A percentile compares a stretch with the other conserved stretches of the same genome.
These are phyloP conservation scores for Alternaria alternata DNA, from an alignment of 2,329 filamentous ascomycete genomes.

Conservation along the genomic window DNA sequence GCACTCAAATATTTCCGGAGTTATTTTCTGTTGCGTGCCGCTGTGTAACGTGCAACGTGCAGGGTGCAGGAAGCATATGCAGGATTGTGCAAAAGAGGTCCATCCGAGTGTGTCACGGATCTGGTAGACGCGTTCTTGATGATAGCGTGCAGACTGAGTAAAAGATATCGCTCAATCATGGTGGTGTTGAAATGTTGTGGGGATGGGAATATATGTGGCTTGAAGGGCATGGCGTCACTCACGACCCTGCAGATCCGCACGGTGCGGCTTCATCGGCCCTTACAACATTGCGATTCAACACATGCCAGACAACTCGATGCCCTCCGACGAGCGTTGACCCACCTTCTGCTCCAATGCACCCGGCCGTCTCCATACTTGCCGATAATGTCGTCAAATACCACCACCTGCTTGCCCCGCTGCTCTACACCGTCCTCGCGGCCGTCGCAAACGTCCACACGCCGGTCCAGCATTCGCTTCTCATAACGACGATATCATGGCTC, in stretches of 20 bases:
- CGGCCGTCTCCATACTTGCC: conserved; percentile 39
- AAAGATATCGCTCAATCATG: background rate
- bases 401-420: conserved; percentile 43
- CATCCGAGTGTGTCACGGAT: background rate
- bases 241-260: conserved; percentile 19
- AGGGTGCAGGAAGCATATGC: background rate
- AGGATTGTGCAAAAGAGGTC: background rate
- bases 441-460: conserved; percentile 48
- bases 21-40: background rate
- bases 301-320: conserved; percentile 38
- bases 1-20: background rate
- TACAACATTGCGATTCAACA: conserved; percentile 11
- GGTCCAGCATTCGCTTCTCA: conserved; percentile 53
- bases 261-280: conserved; percentile 5
- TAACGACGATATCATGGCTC: conserved; percentile 54
- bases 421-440: conserved; percentile 47
- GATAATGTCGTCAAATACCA: conserved; percentile 45
- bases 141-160: background rate
- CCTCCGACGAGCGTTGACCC: conserved; percentile 43
- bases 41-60: background rate
- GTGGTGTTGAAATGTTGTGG: background rate
- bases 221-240: conserved; percentile 19
- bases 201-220: background rate
- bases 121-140: background rate
- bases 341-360: conserved; percentile 48